Percentiles rank a stretch among this genome's conserved stretches.
Conservation (phyloP, 2,329 filamentous ascomycete genomes). For the Botrytis fragariae region DNA sequence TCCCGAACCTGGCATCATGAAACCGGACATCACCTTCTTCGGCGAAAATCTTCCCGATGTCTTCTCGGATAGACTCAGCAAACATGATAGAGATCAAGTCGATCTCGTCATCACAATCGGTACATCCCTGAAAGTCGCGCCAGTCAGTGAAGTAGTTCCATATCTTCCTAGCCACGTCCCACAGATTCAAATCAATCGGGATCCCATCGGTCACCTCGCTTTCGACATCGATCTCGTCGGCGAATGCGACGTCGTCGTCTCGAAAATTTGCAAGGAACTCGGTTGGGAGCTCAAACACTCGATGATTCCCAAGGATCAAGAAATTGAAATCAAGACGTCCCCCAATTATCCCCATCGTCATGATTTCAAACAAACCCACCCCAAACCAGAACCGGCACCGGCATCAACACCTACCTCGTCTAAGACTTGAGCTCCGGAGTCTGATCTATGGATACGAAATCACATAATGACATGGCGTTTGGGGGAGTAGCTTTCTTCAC, state of each 20-base stretch:
- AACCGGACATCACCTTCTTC: conserved; percentile 97
- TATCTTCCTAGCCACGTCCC: conserved; percentile 76
- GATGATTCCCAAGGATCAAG: conserved; percentile 71
- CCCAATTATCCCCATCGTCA: conserved; percentile 49
- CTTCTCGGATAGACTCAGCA: conserved; percentile 78
- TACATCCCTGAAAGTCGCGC: conserved; percentile 91
- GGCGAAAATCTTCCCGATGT: conserved; percentile 82
- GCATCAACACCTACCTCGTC: background rate
- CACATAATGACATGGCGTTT: background rate
- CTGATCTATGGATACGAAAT: background rate
- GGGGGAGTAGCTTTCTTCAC: background rate
- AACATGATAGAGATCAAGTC: conserved; percentile 73
- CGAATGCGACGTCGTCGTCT: conserved; percentile 86
- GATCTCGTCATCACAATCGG: conserved; percentile 96
- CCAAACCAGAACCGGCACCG: background rate
- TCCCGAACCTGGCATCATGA: conserved; percentile 77
- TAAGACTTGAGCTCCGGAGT: background rate
- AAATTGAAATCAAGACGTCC: conserved; percentile 53
- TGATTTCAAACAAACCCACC: conserved; percentile 39
- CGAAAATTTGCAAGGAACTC: conserved; percentile 77
- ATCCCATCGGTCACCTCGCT: conserved; percentile 82
- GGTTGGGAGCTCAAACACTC: conserved; percentile 79
- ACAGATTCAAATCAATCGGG: conserved; percentile 85
- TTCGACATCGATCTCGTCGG: conserved; percentile 97
- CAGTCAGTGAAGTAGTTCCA: conserved; percentile 86